Percentiles rank a stretch among this genome's conserved stretches.
Evolutionary conservation across 768 basidiomycete genomes (phyloP).

Genomic region (Tephrocybe sp.): DNA sequence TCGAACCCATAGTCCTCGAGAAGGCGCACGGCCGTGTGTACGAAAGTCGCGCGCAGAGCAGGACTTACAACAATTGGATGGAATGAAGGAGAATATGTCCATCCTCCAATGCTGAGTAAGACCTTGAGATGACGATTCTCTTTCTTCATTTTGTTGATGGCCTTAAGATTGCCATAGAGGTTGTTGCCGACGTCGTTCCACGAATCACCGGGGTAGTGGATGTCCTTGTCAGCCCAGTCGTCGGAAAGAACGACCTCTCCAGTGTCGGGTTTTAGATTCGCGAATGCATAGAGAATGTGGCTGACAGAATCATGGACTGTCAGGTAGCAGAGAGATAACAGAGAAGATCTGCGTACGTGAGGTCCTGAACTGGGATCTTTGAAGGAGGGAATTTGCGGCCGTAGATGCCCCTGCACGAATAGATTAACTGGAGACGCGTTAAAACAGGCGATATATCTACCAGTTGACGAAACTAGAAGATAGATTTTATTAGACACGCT

Average conservation of each 20-base stretch:
- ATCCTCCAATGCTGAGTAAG: constrained; percentile 90
- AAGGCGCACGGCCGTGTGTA: constrained; percentile 72
- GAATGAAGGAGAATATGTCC: constrained; percentile 89
- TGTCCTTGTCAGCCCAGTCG: constrained; percentile 93
- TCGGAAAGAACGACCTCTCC: constrained; percentile 91
- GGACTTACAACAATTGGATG: constrained; percentile 76
- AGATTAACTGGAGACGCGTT: background rate
- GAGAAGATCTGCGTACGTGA: constrained; percentile 61
- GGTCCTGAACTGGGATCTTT: constrained; percentile 74
- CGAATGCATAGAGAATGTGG: constrained; percentile 92
- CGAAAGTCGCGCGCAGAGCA: constrained; percentile 67
- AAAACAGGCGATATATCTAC: constrained; percentile 28
- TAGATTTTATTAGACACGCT: constrained; percentile 2
- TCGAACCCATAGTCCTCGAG: constrained; percentile 93
- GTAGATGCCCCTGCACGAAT: constrained; percentile 79
- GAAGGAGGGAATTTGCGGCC: constrained; percentile 89
- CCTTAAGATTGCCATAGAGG: constrained; percentile 94
- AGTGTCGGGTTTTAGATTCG: constrained; percentile 76
- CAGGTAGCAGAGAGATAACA: constrained; percentile 7
- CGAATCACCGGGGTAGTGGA: constrained; percentile 92
- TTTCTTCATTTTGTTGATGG: constrained; percentile 89
- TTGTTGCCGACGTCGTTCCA: constrained; percentile 93
- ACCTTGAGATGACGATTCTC: constrained; percentile 76
- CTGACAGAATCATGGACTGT: constrained; percentile 29
- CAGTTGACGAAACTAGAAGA: constrained; percentile 71